Evolutionary conservation across 2,329 filamentous ascomycete genomes (phyloP).

Genomic region (Xylaria multiplex): DNA sequence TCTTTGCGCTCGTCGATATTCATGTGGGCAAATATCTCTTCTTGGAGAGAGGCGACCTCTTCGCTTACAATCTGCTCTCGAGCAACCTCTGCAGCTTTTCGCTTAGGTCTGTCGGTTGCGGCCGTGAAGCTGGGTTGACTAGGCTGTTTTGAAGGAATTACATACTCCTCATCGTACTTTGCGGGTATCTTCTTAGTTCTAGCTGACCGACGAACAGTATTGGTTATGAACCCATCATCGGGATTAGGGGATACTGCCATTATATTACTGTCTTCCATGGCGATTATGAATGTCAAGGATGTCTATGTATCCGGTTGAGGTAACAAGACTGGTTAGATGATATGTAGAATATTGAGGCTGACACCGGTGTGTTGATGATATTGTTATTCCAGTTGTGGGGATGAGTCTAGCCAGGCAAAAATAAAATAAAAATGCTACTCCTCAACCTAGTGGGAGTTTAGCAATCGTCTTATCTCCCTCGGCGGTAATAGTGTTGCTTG

Average conservation of each 20-base stretch:
- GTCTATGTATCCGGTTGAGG: not conserved
- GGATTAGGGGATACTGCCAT: constrained; percentile 12
- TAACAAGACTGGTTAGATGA: not conserved
- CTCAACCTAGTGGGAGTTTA: not conserved
- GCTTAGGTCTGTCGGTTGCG: constrained; percentile 53
- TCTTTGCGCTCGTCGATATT: constrained; percentile 63
- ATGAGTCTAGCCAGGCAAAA: not conserved
- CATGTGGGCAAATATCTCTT: constrained; percentile 59
- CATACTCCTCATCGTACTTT: constrained; percentile 41
- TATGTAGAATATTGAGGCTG: not conserved
- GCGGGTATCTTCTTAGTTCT: constrained; percentile 38
- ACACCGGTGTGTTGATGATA: not conserved
- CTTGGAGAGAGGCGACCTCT: constrained; percentile 52
- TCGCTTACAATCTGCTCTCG: constrained; percentile 49
- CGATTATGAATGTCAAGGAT: constrained; percentile 4
- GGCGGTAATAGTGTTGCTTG: not conserved
- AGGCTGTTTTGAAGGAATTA: constrained; percentile 32
- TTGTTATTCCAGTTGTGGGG: not conserved
- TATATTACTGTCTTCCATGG: constrained; percentile 1
- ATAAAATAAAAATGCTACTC: not conserved
- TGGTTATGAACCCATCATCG: constrained; percentile 20
- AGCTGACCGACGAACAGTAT: constrained; percentile 38
- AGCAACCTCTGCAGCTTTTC: constrained; percentile 54
- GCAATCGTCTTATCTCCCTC: not conserved
- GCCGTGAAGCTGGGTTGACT: constrained; percentile 27